Conservation (phyloP, 2,329 filamentous ascomycete species). For the Exophiala alcalophila region DNA sequence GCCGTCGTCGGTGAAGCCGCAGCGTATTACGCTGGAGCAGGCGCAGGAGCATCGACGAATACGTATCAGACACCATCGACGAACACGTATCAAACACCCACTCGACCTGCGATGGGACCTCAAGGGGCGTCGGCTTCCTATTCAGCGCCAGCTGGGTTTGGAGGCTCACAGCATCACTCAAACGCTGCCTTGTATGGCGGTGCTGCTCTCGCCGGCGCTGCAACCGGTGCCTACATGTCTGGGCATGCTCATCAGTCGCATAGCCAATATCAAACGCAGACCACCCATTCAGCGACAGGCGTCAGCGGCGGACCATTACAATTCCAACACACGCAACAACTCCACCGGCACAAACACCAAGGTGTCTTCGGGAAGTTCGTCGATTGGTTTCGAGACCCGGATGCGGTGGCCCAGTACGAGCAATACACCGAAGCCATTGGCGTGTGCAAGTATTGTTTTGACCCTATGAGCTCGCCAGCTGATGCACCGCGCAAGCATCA, state of each 20-base stretch:
- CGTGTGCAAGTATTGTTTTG: slow-evolving; percentile 64
- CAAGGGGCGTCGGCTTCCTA: slow-evolving; percentile 31
- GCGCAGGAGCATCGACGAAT: background rate
- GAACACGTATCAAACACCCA: slow-evolving; percentile 16
- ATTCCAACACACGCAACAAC: slow-evolving; percentile 14
- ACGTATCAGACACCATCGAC: slow-evolving; percentile 13
- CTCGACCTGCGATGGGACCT: slow-evolving; percentile 18
- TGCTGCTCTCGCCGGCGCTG: slow-evolving; percentile 39
- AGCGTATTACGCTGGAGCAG: slow-evolving; percentile 20
- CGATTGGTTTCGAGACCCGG: slow-evolving; percentile 61
- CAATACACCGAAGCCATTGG: slow-evolving; percentile 67
- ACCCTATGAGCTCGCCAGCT: slow-evolving; percentile 54
- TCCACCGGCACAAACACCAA: slow-evolving; percentile 49
- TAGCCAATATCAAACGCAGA: slow-evolving; percentile 37
- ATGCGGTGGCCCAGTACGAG: slow-evolving; percentile 64
- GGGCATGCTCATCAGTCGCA: slow-evolving; percentile 36
- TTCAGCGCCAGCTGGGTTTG: slow-evolving; percentile 14
- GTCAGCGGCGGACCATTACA: background rate
- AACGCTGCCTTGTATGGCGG: slow-evolving; percentile 35
- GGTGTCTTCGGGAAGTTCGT: slow-evolving; percentile 56
- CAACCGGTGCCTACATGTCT: slow-evolving; percentile 42
- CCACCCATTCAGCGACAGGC: slow-evolving; percentile 3
- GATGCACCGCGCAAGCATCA: slow-evolving; percentile 62
- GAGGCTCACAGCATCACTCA: slow-evolving; percentile 23
- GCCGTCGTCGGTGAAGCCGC: slow-evolving; percentile 16